phyloP scores from a whole-genome alignment of 306 rosid species.

The Bauhinia variegata region DNA sequence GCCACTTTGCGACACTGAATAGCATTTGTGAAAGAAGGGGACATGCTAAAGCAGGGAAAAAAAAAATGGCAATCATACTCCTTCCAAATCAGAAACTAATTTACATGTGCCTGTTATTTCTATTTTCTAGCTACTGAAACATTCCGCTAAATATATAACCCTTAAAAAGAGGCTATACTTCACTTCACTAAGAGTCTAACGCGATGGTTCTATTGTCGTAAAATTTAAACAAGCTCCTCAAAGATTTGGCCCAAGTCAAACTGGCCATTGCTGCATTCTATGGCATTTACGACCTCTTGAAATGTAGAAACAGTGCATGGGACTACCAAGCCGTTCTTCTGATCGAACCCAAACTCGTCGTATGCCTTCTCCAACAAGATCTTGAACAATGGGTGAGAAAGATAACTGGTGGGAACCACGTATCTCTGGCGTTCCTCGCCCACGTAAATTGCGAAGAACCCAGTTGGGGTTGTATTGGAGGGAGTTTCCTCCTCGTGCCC shows the following conservation, averaged over 20 bases:
- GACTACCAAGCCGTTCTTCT: constrained; percentile 68
- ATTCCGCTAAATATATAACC: no score
- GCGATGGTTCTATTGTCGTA: not conserved
- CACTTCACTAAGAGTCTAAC: not conserved
- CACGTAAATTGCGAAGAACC: constrained; percentile 72
- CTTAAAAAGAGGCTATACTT: constrained; percentile 19
- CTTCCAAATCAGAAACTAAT: constrained; percentile 2
- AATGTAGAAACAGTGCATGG: constrained; percentile 80
- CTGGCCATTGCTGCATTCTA: constrained; percentile 69
- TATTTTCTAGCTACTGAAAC: no score
- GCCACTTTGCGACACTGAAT: constrained; percentile 26
- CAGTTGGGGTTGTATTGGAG: constrained; percentile 59
- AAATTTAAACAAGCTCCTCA: constrained; percentile 57
- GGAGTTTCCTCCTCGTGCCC: constrained; percentile 41
- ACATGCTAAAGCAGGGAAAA: constrained; percentile 2
- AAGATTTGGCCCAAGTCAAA: constrained; percentile 73
- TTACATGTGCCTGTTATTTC: constrained; percentile 36
- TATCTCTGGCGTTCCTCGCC: constrained; percentile 73
- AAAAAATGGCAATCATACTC: constrained; percentile 4
- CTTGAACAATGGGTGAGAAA: constrained; percentile 88
- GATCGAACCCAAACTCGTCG: constrained; percentile 83
- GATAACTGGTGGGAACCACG: constrained; percentile 77
- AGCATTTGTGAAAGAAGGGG: constrained; percentile 32
- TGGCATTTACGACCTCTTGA: constrained; percentile 70
- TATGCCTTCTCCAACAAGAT: constrained; percentile 72